Conservation (phyloP, 257 asterid species). For the Forsythia viridissima region DNA sequence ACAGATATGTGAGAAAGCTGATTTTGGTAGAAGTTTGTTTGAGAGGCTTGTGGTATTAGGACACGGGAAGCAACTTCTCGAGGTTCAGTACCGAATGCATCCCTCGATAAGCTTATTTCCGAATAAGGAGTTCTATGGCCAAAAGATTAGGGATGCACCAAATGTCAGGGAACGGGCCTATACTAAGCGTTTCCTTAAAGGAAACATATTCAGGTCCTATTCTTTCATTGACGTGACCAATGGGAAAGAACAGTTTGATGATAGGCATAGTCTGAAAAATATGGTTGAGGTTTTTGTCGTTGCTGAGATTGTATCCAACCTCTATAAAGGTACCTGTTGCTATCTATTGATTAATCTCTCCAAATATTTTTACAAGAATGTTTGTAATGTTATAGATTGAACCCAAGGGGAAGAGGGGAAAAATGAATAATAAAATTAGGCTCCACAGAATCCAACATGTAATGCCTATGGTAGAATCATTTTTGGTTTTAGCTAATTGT, state of each 20-base stretch:
- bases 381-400: too few relatives aligned
- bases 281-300: conserved; percentile 52
- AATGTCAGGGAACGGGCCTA: conserved; percentile 44
- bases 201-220: conserved; percentile 53
- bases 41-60: conserved; percentile 66
- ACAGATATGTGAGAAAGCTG: conserved; percentile 53
- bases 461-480: too few relatives aligned
- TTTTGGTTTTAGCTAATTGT: too few relatives aligned
- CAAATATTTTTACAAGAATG: too few relatives aligned
- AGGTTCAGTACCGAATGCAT: conserved; percentile 82
- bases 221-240: conserved; percentile 60
- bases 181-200: conserved; percentile 46
- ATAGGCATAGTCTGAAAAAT: conserved; percentile 46
- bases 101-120: conserved; percentile 81
- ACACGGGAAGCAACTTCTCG: conserved; percentile 55
- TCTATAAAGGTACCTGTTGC: conserved; percentile 41
- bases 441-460: too few relatives aligned
- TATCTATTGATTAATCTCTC: too few relatives aligned
- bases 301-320: conserved; percentile 59
- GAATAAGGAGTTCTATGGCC: conserved; percentile 55
- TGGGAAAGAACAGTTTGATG: conserved; percentile 53
- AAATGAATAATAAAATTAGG: too few relatives aligned
- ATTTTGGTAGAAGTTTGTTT: conserved; percentile 76
- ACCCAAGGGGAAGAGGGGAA: too few relatives aligned
- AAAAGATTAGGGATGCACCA: conserved; percentile 47